A percentile compares a stretch with the other conserved stretches of the same genome.
Evolutionary conservation across 495 filamentous ascomycete genomes (phyloP).

Genomic region (Penicillium atrosanguineum): DNA sequence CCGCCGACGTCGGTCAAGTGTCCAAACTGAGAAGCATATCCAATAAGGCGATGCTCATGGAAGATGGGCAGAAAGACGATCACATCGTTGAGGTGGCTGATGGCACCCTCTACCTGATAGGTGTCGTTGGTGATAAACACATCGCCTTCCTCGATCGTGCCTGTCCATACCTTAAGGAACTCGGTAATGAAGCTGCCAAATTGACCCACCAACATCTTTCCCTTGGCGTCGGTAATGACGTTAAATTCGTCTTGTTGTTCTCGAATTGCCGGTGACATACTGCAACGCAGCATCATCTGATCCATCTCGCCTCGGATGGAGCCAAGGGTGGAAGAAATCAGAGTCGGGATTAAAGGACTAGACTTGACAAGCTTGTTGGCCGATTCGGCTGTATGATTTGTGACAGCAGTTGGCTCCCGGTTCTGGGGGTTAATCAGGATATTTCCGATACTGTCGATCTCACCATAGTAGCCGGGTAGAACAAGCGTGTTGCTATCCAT

Average conservation of each 20-base stretch:
- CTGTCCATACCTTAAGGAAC: constrained; percentile 45
- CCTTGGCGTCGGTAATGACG: constrained; percentile 45
- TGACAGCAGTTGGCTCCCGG: constrained; percentile 9
- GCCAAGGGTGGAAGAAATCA: constrained; percentile 37
- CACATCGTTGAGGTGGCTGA: constrained; percentile 49
- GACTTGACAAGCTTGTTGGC: constrained; percentile 33
- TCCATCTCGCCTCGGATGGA: constrained; percentile 52
- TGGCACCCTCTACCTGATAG: constrained; percentile 48
- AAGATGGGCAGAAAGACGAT: constrained; percentile 49
- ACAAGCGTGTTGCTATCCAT: constrained; percentile 53
- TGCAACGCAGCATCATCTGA: constrained; percentile 48
- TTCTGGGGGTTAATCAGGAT: constrained; percentile 42
- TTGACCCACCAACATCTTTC: constrained; percentile 52
- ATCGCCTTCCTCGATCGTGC: constrained; percentile 46
- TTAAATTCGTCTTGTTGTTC: constrained; percentile 56
- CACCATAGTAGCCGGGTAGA: constrained; percentile 42
- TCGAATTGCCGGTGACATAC: constrained; percentile 51
- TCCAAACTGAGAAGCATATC: constrained; percentile 50
- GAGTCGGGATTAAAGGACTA: constrained; percentile 38
- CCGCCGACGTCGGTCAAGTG: constrained; percentile 52
- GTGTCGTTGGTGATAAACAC: constrained; percentile 52
- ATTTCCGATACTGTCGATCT: constrained; percentile 45
- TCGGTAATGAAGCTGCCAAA: constrained; percentile 51
- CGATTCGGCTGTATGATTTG: constrained; percentile 20
- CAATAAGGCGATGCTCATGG: constrained; percentile 39